These are phyloP conservation scores for Aspergillus alliaceus DNA, from an alignment of 2,329 filamentous ascomycete species.

Conservation along the genomic window DNA sequence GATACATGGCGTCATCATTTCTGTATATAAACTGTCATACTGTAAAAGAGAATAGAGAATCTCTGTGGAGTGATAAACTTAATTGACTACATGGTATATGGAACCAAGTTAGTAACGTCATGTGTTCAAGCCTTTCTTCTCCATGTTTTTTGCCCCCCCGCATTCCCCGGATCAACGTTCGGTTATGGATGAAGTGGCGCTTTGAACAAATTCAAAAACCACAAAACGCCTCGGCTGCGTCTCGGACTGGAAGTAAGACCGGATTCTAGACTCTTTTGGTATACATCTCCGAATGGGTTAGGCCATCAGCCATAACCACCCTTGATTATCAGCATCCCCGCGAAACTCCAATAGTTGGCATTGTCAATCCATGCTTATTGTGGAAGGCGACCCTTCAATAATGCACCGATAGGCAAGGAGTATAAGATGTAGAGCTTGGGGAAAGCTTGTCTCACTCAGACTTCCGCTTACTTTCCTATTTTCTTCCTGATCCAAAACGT, in stretches of 20 bases:
- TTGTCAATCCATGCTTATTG: slow-evolving; percentile 5
- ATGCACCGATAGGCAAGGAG: background rate
- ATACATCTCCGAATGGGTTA: background rate
- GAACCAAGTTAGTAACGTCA: no score
- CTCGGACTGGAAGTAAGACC: slow-evolving; percentile 13
- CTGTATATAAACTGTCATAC: no score
- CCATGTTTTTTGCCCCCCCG: slow-evolving; percentile 25
- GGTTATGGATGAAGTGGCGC: no score
- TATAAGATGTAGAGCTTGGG: slow-evolving; percentile 11
- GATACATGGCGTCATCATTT: no score
- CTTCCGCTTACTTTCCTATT: background rate
- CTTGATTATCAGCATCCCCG: background rate
- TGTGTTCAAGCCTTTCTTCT: slow-evolving; percentile 9
- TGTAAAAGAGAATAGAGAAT: no score
- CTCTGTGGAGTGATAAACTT: no score
- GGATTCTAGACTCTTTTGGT: slow-evolving; percentile 15
- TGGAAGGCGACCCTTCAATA: background rate
- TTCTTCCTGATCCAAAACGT: background rate
- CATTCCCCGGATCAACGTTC: no score
- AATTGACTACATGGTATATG: no score
- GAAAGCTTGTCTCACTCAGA: slow-evolving; percentile 1
- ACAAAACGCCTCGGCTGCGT: slow-evolving; percentile 30
- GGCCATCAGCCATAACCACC: background rate
- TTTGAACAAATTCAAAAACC: no score
- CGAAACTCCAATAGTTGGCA: slow-evolving; percentile 1